Conservation (phyloP, 2,329 filamentous ascomycete genomes). For the Teratosphaeria gauchensis region DNA sequence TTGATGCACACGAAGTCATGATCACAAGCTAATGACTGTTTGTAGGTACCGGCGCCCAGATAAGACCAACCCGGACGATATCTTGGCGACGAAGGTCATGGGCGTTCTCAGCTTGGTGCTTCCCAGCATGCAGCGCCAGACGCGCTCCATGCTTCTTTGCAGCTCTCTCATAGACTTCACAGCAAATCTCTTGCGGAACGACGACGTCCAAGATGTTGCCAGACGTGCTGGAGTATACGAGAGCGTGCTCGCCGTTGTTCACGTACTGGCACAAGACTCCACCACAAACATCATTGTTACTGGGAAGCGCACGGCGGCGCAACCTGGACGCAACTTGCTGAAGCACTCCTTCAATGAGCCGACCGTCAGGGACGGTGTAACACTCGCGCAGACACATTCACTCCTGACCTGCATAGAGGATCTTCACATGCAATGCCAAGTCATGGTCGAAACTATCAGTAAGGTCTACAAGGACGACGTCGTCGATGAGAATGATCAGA, state of each 20-base stretch:
- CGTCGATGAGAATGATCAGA: slow-evolving; percentile 1
- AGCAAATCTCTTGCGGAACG: slow-evolving; percentile 32
- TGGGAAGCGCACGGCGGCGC: slow-evolving; percentile 25
- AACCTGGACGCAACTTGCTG: slow-evolving; percentile 28
- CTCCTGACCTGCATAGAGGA: slow-evolving; percentile 21
- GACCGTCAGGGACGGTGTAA: slow-evolving; percentile 3
- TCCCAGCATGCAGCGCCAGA: slow-evolving; percentile 9
- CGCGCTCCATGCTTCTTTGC: slow-evolving; percentile 24
- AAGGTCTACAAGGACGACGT: slow-evolving; percentile 14
- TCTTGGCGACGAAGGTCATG: slow-evolving; percentile 9
- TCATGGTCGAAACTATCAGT: slow-evolving; percentile 18
- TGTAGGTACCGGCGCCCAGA: not conserved
- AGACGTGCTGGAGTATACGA: slow-evolving; percentile 29
- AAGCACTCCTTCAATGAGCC: slow-evolving; percentile 23
- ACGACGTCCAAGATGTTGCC: slow-evolving; percentile 30
- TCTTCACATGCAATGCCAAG: slow-evolving; percentile 24
- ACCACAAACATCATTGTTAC: slow-evolving; percentile 24
- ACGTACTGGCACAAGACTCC: slow-evolving; percentile 24
- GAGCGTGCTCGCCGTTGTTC: slow-evolving; percentile 32
- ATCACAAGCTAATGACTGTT: not conserved
- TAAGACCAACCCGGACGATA: slow-evolving; percentile 10
- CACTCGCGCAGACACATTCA: slow-evolving; percentile 12
- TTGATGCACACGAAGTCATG: not conserved
- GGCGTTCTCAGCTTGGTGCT: slow-evolving; percentile 14
- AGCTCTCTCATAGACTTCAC: slow-evolving; percentile 31